These are phyloP conservation scores for Penicillium sp. DNA, from an alignment of 2,329 filamentous ascomycete genomes.

Conservation along the genomic window DNA sequence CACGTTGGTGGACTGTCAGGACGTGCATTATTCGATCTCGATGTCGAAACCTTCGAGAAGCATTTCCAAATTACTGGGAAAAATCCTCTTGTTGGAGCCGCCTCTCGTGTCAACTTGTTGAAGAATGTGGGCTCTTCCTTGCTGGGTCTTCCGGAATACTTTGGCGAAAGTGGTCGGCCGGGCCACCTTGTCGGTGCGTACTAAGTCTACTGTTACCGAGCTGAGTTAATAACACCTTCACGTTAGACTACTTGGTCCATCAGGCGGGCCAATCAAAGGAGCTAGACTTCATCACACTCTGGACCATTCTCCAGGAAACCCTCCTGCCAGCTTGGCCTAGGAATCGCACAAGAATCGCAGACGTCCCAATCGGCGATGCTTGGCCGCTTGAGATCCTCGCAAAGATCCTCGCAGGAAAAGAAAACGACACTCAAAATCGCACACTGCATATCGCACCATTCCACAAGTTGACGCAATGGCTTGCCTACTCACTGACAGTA, in stretches of 20 bases:
- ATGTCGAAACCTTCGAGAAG: constrained; percentile 1
- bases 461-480: constrained; percentile 70
- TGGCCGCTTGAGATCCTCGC: constrained; percentile 46
- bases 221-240: neutral
- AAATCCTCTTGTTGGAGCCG: constrained; percentile 52
- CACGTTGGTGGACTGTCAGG: neutral
- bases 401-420: neutral
- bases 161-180: constrained; percentile 48
- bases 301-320: constrained; percentile 47
- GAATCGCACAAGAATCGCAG: constrained; percentile 45
- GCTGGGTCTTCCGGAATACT: constrained; percentile 40
- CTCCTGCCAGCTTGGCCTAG: constrained; percentile 55
- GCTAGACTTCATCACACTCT: constrained; percentile 45
- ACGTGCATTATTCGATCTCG: neutral
- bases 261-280: constrained; percentile 23
- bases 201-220: neutral
- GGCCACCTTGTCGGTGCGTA: constrained; percentile 52
- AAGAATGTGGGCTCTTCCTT: constrained; percentile 48
- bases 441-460: constrained; percentile 52
- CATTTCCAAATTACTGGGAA: constrained; percentile 47
- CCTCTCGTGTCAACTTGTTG: constrained; percentile 47
- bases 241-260: constrained; percentile 45
- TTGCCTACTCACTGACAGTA: constrained; percentile 72
- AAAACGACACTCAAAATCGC: constrained; percentile 11
- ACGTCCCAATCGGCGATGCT: constrained; percentile 52